These are phyloP conservation scores for Fusarium stilboides DNA, from an alignment of 2,329 filamentous ascomycete species.

Conservation along the genomic window DNA sequence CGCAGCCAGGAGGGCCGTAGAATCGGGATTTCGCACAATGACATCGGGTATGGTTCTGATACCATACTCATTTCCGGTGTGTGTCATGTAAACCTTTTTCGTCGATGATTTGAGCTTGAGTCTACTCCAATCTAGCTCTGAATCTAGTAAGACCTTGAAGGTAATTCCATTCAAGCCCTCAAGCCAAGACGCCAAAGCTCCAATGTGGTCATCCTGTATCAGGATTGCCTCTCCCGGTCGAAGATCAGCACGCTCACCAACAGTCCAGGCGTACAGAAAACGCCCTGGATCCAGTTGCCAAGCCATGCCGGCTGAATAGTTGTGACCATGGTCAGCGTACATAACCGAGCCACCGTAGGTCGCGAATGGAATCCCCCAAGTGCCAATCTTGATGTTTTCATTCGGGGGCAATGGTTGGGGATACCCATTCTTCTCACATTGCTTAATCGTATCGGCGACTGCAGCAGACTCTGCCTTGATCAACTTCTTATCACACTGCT, in stretches of 20 bases:
- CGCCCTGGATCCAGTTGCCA: constrained; percentile 6
- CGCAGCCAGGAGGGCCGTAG: neutral
- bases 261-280: constrained; percentile 4
- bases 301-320: neutral
- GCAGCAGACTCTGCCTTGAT: neutral
- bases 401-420: neutral
- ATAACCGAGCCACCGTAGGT: neutral
- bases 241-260: constrained; percentile 4
- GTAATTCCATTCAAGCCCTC: neutral
- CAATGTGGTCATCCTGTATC: constrained; percentile 1
- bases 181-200: neutral
- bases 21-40: neutral
- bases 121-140: neutral
- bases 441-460: neutral
- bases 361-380: neutral
- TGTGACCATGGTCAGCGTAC: neutral
- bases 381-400: neutral
- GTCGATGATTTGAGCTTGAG: constrained; percentile 8
- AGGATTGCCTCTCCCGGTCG: neutral
- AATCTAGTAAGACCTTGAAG: constrained; percentile 2
- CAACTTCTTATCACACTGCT: neutral
- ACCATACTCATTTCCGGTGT: neutral
- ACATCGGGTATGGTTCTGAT: neutral
- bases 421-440: neutral
- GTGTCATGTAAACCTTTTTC: neutral